Evolutionary conservation across 306 rosid genomes (phyloP).

Genomic region (Acacia melanoxylon): DNA sequence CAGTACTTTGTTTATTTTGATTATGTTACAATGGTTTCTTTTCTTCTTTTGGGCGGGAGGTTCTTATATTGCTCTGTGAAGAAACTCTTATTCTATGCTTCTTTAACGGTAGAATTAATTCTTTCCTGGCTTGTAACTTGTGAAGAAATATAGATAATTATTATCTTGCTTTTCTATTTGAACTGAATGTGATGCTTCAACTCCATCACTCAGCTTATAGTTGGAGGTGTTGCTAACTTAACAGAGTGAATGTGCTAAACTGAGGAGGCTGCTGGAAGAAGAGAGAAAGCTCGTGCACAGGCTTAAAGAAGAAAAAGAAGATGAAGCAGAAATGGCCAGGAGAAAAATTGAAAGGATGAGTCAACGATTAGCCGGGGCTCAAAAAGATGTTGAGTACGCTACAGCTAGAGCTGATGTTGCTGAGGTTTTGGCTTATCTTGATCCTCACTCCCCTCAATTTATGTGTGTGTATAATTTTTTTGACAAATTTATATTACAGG

Average conservation of each 20-base stretch:
- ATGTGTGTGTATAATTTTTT: neutral
- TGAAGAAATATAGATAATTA: neutral
- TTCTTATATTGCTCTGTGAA: neutral
- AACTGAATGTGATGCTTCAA: neutral
- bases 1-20: neutral
- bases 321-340: neutral
- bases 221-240: neutral
- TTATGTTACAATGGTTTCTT: neutral
- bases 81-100: neutral
- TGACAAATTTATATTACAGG: neutral
- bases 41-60: too few relatives aligned
- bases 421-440: neutral
- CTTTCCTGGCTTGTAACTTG: neutral
- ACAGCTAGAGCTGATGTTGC: neutral
- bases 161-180: neutral
- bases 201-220: neutral
- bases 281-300: neutral
- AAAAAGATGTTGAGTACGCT: neutral
- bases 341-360: neutral
- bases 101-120: neutral
- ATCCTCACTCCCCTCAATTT: neutral
- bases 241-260: constrained; percentile 2
- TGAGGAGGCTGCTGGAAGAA: neutral
- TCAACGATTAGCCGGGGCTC: neutral
- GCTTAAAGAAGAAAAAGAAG: neutral